Base-by-base conservation (phyloP, 2,329 filamentous ascomycete species). In the Beauveria australis region DNA sequence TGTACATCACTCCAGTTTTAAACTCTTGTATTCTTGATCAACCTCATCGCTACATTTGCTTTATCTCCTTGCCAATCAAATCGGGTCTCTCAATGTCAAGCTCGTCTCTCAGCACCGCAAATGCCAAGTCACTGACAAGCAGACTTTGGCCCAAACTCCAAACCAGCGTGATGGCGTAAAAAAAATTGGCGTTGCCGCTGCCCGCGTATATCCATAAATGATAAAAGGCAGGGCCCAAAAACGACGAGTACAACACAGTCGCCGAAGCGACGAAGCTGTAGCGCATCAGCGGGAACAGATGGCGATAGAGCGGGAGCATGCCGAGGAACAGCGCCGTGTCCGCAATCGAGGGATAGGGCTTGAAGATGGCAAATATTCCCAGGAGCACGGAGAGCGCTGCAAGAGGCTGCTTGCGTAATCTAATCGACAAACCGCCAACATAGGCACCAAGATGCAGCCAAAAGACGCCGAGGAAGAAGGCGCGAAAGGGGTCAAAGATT, bases 161-260 rank as follows among this genome's bases (percentile, higher is more conserved):
- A 0, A 99, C 94, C n/a, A 99, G 78, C 0, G 94, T 99, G 68
- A 99, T 97, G 65, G 94, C 94, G 71, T 99, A 99, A 77, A 99
- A 99, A 77, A 99, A 99, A 73, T 99, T 99, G 62, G 94, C 94
- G 69, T 99, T 99, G 30, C 94, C 94, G 61, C 92, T 96, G 54
- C 94, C 94, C 2, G 94, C 94, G 70, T 97, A 99, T 61, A 99
- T 93, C 94, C 94, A 99, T 5, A 99, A 79, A 71, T 99, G 88
- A 72, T 97, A 96, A 72, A 99, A 99, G 0, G 92, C 92, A 1
- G 94, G 94, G 0, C 94, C 94, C 0, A 99, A 81, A 64, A 96
- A 87, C 3, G 88, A 89, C 26, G 91, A 88, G 73, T 99, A 99
- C 10, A 97, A 77, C 44, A 99, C 81, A 2, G 89, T 89, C 0